phyloP scores from a whole-genome alignment of 2,329 filamentous ascomycete genomes.

The Fusarium mangiferae region DNA sequence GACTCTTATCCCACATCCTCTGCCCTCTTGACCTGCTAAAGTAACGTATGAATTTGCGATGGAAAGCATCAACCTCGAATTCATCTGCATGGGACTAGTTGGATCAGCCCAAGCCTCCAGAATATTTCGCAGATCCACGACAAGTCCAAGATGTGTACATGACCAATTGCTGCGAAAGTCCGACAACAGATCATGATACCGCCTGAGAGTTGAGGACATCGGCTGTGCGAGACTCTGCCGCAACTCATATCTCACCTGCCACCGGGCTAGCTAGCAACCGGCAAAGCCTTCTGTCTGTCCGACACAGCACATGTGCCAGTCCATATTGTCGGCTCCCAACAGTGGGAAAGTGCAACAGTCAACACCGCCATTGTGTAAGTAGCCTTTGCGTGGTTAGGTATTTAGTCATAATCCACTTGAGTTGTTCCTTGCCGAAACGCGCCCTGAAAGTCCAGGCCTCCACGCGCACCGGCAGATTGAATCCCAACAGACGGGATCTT shows the following conservation, averaged over 20 bases:
- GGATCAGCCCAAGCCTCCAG: background rate
- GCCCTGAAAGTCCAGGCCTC: background rate
- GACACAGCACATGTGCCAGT: background rate
- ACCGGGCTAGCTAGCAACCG: too few species aligned
- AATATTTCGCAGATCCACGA: background rate
- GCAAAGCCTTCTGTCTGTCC: too few species aligned
- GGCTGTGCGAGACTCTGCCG: background rate
- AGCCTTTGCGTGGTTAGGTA: too few species aligned
- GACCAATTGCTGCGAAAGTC: background rate
- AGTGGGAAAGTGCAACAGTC: fast-evolving
- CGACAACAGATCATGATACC: background rate
- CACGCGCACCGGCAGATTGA: background rate
- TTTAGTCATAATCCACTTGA: too few species aligned
- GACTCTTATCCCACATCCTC: background rate
- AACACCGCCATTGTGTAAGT: fast-evolving
- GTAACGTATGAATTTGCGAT: too few species aligned
- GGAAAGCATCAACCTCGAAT: too few species aligned
- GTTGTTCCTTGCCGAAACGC: background rate
- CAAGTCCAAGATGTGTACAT: background rate
- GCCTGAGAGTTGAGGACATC: background rate
- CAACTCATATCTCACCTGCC: too few species aligned
- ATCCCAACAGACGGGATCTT: background rate
- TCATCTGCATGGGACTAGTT: background rate
- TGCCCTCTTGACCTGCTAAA: too few species aligned
- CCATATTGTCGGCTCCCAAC: background rate